phyloP scores from a whole-genome alignment of 2,329 filamentous ascomycete genomes.

The Xylaria sp. region DNA sequence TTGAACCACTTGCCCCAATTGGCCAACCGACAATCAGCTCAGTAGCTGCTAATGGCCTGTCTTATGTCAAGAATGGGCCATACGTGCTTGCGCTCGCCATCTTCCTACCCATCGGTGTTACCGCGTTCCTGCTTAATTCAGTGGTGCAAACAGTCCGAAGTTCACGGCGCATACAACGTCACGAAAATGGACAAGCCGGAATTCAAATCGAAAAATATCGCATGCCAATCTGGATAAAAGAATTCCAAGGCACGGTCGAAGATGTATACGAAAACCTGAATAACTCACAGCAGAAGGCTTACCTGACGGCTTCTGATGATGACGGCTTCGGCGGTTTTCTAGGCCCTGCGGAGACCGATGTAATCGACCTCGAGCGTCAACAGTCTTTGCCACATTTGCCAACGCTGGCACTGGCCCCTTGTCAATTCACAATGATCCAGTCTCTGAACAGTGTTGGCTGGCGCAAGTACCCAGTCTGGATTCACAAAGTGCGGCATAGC shows the following conservation, averaged over 20 bases:
- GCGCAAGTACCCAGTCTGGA: conserved; percentile 76
- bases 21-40: conserved; percentile 49
- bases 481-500: conserved; percentile 80
- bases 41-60: conserved; percentile 48
- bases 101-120: conserved; percentile 78
- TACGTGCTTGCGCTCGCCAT: conserved; percentile 72
- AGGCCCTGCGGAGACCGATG: conserved; percentile 52
- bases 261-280: conserved; percentile 80
- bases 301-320: conserved; percentile 68
- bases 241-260: conserved; percentile 80
- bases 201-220: conserved; percentile 77
- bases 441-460: conserved; percentile 75
- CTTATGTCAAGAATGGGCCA: conserved; percentile 66
- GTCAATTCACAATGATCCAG: conserved; percentile 88
- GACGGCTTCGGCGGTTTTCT: conserved; percentile 57
- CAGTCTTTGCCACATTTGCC: conserved; percentile 62
- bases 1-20: conserved; percentile 59
- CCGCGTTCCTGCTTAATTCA: conserved; percentile 79
- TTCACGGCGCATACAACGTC: conserved; percentile 76
- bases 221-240: conserved; percentile 79
- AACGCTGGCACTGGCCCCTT: conserved; percentile 79
- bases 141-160: conserved; percentile 81
- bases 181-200: conserved; percentile 77
- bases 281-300: conserved; percentile 75
- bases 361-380: conserved; percentile 55